Percentiles rank a stretch among this genome's conserved stretches.
Evolutionary conservation across 1,139 yeast species (phyloP).

Genomic region (Zygosaccharomyces pseudobailii): DNA sequence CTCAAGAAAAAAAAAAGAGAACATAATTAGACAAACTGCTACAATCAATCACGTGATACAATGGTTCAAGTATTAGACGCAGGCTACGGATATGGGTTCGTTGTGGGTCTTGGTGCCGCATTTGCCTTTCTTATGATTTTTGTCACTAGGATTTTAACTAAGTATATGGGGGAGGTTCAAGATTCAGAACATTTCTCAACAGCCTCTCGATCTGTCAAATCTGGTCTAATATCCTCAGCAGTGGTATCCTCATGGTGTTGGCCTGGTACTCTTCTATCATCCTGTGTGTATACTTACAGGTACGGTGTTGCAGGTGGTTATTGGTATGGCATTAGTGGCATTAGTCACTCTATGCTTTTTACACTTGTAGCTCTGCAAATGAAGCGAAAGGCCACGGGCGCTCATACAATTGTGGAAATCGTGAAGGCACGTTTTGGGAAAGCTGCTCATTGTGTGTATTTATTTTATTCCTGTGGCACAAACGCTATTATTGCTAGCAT

Average conservation of each 20-base stretch:
- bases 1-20: neutral
- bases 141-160: conserved; percentile 35
- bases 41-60: conserved; percentile 3
- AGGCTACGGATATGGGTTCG: conserved; percentile 40
- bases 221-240: conserved; percentile 40
- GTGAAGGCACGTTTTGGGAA: conserved; percentile 44
- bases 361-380: conserved; percentile 13
- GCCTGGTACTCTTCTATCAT: conserved; percentile 41
- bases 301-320: conserved; percentile 15
- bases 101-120: conserved; percentile 40
- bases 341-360: conserved; percentile 12
- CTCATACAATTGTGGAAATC: conserved; percentile 33
- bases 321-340: conserved; percentile 14
- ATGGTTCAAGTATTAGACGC: conserved; percentile 18
- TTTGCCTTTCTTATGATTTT: conserved; percentile 40
- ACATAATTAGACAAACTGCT: neutral
- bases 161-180: conserved; percentile 37
- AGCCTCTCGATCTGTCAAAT: conserved; percentile 38
- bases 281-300: conserved; percentile 20
- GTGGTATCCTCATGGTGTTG: conserved; percentile 41
- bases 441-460: conserved; percentile 35
- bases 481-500: conserved; percentile 39
- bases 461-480: conserved; percentile 37
- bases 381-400: conserved; percentile 12
- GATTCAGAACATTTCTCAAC: conserved; percentile 41